Evolutionary conservation across 495 filamentous ascomycete species (phyloP), one percentile per base, ranked within the genome.

Genomic region (Annulohypoxylon stygium): DNA sequence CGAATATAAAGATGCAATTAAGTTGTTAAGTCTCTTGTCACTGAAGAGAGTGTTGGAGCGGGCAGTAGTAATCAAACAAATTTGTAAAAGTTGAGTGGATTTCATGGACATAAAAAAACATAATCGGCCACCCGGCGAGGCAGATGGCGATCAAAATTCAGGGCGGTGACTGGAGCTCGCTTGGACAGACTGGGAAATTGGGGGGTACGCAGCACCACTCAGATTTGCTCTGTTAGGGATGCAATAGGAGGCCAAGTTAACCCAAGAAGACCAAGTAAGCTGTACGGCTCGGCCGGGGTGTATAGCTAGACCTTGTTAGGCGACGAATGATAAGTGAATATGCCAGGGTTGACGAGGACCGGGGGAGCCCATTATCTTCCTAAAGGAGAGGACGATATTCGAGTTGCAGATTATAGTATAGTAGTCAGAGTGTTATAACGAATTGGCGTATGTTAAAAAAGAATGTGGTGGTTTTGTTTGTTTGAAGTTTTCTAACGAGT

Each of bases 101-200:
- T 77, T 75, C 77, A 79, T 77, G 66, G 69, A 72, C 70, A 70
- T 67, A 72, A 70, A 66, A 71, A 74, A 73, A 75, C 69, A 65
- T 75, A 72, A 71, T 71, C 67, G 34, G 60, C 70, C 75, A 71
- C 61, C 70, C 61, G 37, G 66, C 65, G 55, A 61, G 65, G 73
- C 59, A 59, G 73, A 77, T 70, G 73, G 75, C 39, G 70, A 79
- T 73, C 75, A 62, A 75, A 70, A 75, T 70, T 77, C 71, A 76
- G 69, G 75, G 75, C 69, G 60, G 47, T 50, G 70, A 75, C 72
- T 74, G 72, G 73, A 61, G 73, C 73, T 71, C 73, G 73, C 65
- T 69, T 72, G 65, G 54, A 23, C 39, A 57, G 62, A 69, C 69
- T 68, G 73, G 73, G 69, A 75, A 75, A 75, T 75, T 75, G 64